Evolutionary conservation across 2,329 filamentous ascomycete species (phyloP).

Genomic region (Aspergillus bombycis): DNA sequence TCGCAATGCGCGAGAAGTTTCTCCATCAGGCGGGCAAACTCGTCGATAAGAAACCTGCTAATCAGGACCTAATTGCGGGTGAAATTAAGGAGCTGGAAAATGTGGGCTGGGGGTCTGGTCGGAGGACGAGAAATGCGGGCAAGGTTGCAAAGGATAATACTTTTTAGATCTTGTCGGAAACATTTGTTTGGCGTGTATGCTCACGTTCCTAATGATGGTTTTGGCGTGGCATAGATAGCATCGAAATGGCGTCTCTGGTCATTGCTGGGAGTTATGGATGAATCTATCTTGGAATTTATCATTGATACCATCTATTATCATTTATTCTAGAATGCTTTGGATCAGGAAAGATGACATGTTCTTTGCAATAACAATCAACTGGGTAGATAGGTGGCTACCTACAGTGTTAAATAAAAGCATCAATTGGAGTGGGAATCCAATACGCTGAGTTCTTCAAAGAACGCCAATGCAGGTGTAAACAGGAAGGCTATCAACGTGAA

Average conservation of each 20-base stretch:
- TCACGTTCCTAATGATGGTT: not conserved
- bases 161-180: not conserved
- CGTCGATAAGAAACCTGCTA: conserved; percentile 34
- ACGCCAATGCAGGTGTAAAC: conserved; percentile 5
- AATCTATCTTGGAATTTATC: not conserved
- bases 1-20: conserved; percentile 59
- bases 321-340: not conserved
- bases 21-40: conserved; percentile 51
- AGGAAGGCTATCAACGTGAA: not conserved
- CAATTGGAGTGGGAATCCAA: not conserved
- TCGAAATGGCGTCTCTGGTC: conserved; percentile 4
- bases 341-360: not conserved
- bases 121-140: conserved; percentile 38
- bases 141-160: conserved; percentile 23
- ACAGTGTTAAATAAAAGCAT: not conserved
- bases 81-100: conserved; percentile 38
- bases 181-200: not conserved
- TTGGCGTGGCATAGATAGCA: conserved; percentile 1
- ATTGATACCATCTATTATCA: not conserved
- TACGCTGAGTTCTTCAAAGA: conserved; percentile 3
- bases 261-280: not conserved
- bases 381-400: not conserved
- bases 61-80: conserved; percentile 27
- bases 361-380: not conserved
- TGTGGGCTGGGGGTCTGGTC: conserved; percentile 37